phyloP scores from a whole-genome alignment of 257 asterid species.

The Solanum ossicruentum region DNA sequence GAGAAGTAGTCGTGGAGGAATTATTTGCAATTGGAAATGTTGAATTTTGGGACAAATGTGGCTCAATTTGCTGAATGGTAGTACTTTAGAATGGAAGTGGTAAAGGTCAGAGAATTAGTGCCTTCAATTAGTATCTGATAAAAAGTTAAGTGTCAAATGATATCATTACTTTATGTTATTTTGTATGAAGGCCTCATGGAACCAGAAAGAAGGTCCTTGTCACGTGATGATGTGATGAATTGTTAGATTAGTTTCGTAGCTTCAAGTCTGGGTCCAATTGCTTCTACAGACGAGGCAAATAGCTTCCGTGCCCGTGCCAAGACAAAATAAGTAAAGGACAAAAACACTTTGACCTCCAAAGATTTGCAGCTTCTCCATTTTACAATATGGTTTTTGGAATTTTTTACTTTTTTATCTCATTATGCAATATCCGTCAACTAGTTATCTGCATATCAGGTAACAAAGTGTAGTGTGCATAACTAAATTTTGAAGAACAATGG shows the following conservation, averaged over 20 bases:
- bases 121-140: background rate
- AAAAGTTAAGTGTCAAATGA: background rate
- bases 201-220: background rate
- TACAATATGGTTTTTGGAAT: background rate
- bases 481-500: background rate
- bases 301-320: background rate
- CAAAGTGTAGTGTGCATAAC: background rate
- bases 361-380: background rate
- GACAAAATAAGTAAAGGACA: background rate
- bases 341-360: background rate
- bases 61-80: background rate
- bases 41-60: background rate
- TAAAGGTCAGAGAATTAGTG: background rate
- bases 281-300: background rate
- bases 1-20: background rate
- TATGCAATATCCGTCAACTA: background rate
- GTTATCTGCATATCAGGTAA: background rate
- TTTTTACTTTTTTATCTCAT: background rate
- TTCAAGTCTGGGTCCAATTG: background rate
- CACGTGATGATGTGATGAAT: background rate
- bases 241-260: background rate
- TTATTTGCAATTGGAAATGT: background rate
- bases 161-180: background rate
- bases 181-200: background rate
- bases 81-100: background rate